phyloP scores from a whole-genome alignment of 148 eudicot genomes.

The Chenopodium suecicum region DNA sequence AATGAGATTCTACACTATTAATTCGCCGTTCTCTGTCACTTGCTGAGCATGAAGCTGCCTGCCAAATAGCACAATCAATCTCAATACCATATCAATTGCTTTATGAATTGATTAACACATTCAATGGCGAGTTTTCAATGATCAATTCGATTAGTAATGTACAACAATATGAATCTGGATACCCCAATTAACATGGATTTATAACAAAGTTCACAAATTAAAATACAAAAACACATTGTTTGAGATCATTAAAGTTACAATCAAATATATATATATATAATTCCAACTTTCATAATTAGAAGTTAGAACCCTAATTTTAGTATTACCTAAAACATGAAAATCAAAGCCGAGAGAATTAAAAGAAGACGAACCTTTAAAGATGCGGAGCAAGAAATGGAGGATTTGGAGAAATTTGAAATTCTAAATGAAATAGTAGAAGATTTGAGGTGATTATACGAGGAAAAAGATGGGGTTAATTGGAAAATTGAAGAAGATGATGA shows the following conservation, averaged over 20 bases:
- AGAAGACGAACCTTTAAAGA: constrained; percentile 14
- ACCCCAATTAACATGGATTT: background rate
- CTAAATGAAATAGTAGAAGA: background rate
- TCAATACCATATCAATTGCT: background rate
- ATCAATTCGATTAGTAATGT: background rate
- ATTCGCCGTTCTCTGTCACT: constrained; percentile 39
- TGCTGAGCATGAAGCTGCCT: constrained; percentile 43
- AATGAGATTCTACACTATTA: constrained; percentile 63
- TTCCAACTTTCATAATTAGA: background rate
- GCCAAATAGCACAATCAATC: constrained; percentile 19
- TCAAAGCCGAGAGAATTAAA: no score
- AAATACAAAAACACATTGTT: background rate
- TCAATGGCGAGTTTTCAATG: background rate
- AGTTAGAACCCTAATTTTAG: background rate
- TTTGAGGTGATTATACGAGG: background rate
- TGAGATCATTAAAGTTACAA: background rate
- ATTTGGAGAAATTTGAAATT: background rate
- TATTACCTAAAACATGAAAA: background rate
- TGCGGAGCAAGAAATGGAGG: background rate
- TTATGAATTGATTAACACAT: background rate
- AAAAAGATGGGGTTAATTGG: background rate
- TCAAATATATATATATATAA: background rate
- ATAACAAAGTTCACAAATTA: background rate
- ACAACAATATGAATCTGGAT: background rate
- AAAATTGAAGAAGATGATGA: constrained; percentile 4